Conservation (phyloP, 2,329 filamentous ascomycete genomes). For the Phoma sp. region DNA sequence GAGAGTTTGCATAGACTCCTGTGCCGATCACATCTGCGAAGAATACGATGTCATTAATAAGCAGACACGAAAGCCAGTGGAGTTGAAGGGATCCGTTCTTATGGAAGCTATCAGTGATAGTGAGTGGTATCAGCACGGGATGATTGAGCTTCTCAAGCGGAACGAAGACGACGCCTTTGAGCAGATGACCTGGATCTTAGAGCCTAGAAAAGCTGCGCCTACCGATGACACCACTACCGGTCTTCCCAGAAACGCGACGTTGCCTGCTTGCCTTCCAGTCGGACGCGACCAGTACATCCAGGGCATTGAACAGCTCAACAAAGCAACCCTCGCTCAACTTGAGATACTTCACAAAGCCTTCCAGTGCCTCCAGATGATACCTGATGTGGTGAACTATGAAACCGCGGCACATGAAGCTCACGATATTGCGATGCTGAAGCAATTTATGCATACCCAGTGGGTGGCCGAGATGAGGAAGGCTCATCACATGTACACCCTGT, state of each 20-base stretch:
- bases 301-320: neutral
- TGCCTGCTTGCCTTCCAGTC: neutral
- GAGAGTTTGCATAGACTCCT: neutral
- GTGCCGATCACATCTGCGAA: neutral
- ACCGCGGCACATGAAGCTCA: neutral
- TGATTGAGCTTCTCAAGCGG: neutral
- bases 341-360: neutral
- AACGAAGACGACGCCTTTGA: neutral
- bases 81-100: neutral
- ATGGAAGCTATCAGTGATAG: neutral
- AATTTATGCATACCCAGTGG: neutral
- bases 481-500: neutral
- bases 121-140: neutral
- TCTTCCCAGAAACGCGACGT: neutral
- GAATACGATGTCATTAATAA: neutral
- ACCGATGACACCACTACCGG: neutral
- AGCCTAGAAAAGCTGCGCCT: neutral
- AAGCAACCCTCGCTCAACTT: neutral
- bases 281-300: neutral
- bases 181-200: neutral
- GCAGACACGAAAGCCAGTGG: neutral
- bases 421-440: neutral
- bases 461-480: neutral
- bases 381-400: neutral
- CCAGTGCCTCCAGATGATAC: neutral